Evolutionary conservation across 805 yeast genomes (phyloP).

Genomic region (Jamesozyma piceae): DNA sequence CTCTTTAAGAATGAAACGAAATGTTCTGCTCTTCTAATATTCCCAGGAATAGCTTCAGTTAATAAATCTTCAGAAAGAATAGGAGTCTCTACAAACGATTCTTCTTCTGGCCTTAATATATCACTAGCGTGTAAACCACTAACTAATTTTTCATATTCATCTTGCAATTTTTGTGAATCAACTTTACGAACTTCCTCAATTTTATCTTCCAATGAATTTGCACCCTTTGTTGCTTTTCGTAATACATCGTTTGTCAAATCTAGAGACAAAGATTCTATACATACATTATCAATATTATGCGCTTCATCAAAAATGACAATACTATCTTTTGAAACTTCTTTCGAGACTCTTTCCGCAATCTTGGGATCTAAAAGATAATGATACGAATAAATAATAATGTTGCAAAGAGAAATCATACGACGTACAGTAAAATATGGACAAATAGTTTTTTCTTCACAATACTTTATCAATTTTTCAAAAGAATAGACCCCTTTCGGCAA

Average conservation of each 20-base stretch:
- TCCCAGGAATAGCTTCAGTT: slow-evolving; percentile 94
- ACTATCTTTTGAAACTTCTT: slow-evolving; percentile 82
- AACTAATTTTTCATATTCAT: slow-evolving; percentile 85
- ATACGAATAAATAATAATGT: slow-evolving; percentile 89
- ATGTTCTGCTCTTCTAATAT: slow-evolving; percentile 93
- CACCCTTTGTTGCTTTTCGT: slow-evolving; percentile 81
- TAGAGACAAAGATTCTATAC: slow-evolving; percentile 88
- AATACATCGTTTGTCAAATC: slow-evolving; percentile 87
- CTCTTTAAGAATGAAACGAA: slow-evolving; percentile 87
- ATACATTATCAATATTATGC: slow-evolving; percentile 96
- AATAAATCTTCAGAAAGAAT: slow-evolving; percentile 75
- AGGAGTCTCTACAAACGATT: slow-evolving; percentile 71
- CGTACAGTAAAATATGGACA: slow-evolving; percentile 98
- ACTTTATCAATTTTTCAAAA: slow-evolving; percentile 69
- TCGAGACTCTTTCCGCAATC: slow-evolving; percentile 90
- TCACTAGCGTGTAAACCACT: slow-evolving; percentile 83
- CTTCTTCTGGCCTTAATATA: slow-evolving; percentile 43
- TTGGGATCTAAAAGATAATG: slow-evolving; percentile 95
- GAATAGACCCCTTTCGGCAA: slow-evolving; percentile 93
- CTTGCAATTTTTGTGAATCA: slow-evolving; percentile 75
- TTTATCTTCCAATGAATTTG: slow-evolving; percentile 62
- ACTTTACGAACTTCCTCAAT: slow-evolving; percentile 77
- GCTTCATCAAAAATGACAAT: slow-evolving; percentile 97
- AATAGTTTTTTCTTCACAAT: slow-evolving; percentile 69
- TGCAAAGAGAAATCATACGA: slow-evolving; percentile 93